Base-by-base conservation (phyloP, 1,284 basidiomycete genomes). In the Pascua guehoae region DNA sequence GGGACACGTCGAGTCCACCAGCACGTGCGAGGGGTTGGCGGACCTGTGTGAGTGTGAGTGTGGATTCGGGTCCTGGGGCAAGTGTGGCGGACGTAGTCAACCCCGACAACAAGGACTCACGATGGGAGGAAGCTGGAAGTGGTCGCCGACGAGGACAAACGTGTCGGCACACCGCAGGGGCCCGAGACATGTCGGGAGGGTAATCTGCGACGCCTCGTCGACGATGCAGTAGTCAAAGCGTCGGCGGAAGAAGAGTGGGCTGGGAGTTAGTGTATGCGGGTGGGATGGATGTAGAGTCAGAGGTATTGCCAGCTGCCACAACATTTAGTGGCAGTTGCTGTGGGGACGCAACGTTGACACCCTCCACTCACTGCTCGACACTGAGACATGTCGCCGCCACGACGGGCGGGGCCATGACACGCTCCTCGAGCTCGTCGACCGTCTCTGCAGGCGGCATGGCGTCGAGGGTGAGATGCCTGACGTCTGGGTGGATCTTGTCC, bases 151-250 rank as follows among this genome's bases (percentile, higher is more conserved):
- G 9, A 98, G 86, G 1, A 98, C 85, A 64, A 98, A 99, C 51
- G 83, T 89, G 48, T 92, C 84, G 4, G 93, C 91, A 66, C 88
- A 91, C 0, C 93, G 85, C 8, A 98, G 79, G 0, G 96, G 95
- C 0, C 96, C 95, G 1, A 98, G 80, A 69, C 92, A 97, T 0
- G 93, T 94, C 0, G 96, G 96, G 3, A 98, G 77, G 0, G 95
- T 97, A 62, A 98, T 94, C 74, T 99, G 96, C 0, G 94, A 97
- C 0, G 95, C 96, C 73, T 98, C 96, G 66, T 98, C 96, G 12
- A 98, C 88, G 58, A 98, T 97, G 77, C 95, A 98, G 69, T 94
- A 95, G 74, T 99, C 94, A 69, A 98, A 99, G 10, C 80, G 84
- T 8, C 91, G 82, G 18, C 88, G 83, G 43, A 84, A 83, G 75